Percentiles rank a stretch among this genome's conserved stretches.
phyloP scores from a whole-genome alignment of 441 rosid genomes.

The Mallotus japonicus region DNA sequence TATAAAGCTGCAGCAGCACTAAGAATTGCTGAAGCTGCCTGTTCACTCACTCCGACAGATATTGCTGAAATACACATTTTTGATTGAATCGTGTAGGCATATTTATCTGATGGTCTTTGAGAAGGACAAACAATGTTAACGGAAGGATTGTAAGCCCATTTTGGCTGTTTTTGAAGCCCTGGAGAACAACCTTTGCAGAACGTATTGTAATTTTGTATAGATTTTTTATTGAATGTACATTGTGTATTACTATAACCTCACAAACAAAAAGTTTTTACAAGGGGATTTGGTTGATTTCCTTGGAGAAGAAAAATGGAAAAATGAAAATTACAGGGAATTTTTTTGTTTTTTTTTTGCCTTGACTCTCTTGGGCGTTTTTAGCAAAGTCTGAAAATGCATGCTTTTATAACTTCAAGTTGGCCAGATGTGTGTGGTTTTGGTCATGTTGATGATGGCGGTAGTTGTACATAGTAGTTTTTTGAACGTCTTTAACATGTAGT shows the following conservation, averaged over 20 bases:
- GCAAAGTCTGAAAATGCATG: background rate
- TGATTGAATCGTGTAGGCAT: slow-evolving; percentile 25
- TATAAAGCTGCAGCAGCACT: slow-evolving; percentile 66
- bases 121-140: background rate
- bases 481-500: no score
- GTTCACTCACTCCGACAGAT: slow-evolving; percentile 33
- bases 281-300: slow-evolving; percentile 23
- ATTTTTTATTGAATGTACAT: slow-evolving; percentile 39
- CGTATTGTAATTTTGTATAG: slow-evolving; percentile 46
- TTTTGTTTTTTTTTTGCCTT: background rate
- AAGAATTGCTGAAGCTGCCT: slow-evolving; percentile 63
- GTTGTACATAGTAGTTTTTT: no score
- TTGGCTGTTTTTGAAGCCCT: slow-evolving; percentile 24
- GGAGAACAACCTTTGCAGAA: slow-evolving; percentile 22
- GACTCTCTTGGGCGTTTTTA: background rate
- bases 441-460: no score
- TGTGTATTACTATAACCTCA: slow-evolving; percentile 42
- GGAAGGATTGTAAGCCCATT: slow-evolving; percentile 11
- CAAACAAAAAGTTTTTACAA: slow-evolving; percentile 26
- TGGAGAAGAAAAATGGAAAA: background rate
- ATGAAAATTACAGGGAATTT: slow-evolving; percentile 17
- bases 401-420: no score
- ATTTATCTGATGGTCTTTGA: background rate
- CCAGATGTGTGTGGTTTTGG: no score
- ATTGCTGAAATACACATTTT: slow-evolving; percentile 30